A percentile compares a stretch with the other conserved stretches of the same genome.
Evolutionary conservation across 148 eudicot genomes (phyloP).

Genomic region (Spergularia marina): DNA sequence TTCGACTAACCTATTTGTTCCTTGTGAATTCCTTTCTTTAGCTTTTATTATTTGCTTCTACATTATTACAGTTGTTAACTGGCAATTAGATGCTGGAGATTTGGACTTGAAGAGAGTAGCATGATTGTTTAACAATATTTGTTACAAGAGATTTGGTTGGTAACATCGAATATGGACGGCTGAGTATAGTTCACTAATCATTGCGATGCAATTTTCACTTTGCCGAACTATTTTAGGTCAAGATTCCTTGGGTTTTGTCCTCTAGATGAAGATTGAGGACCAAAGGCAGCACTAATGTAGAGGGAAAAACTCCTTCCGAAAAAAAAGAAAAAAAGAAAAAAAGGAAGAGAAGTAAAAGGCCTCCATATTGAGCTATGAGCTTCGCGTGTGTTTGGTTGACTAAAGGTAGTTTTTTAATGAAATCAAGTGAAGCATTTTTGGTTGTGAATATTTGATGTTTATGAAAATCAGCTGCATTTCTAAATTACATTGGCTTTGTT

Average conservation of each 20-base stretch:
- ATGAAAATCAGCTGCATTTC: too few species aligned
- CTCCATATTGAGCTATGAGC: too few species aligned
- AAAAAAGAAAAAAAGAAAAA: too few species aligned
- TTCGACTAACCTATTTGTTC: constrained; percentile 9
- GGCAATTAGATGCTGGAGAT: constrained; percentile 13
- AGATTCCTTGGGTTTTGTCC: not conserved
- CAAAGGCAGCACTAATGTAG: not conserved
- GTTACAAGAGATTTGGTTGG: constrained; percentile 17
- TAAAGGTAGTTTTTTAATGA: too few species aligned
- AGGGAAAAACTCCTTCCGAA: too few species aligned
- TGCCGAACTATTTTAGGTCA: not conserved
- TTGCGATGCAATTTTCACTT: not conserved
- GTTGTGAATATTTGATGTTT: too few species aligned
- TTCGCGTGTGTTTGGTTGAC: too few species aligned
- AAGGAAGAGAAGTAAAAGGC: too few species aligned
- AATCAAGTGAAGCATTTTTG: too few species aligned
- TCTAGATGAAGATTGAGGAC: not conserved
- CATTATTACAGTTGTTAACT: constrained; percentile 9
- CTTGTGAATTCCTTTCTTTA: not conserved
- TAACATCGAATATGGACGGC: constrained; percentile 15
- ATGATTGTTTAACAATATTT: constrained; percentile 9
- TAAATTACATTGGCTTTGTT: too few species aligned
- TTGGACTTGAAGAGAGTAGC: not conserved
- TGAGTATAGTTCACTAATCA: not conserved
- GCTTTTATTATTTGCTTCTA: not conserved